These are phyloP conservation scores for Chrysopogon serrulatus DNA, from an alignment of 176 grass and related monocot species.

Conservation along the genomic window DNA sequence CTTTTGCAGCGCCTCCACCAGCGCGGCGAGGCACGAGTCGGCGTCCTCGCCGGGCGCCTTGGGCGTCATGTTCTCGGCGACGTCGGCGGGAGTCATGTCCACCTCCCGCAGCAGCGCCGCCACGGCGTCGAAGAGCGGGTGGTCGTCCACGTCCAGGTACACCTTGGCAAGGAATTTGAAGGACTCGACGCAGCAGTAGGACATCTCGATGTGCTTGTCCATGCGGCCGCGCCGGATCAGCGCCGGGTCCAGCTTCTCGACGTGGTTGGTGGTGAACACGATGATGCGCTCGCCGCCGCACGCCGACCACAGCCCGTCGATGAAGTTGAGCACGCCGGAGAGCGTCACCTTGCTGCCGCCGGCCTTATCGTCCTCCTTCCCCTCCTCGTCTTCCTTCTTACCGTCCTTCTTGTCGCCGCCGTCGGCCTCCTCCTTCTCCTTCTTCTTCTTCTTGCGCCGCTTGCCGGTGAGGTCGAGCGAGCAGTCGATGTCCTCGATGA, in stretches of 20 bases:
- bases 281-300: constrained; percentile 32
- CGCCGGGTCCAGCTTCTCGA: constrained; percentile 23
- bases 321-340: constrained; percentile 33
- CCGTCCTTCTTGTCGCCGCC: not conserved
- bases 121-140: not conserved
- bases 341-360: constrained; percentile 18
- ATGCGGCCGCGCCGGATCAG: constrained; percentile 15
- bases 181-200: constrained; percentile 18
- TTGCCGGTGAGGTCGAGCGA: constrained; percentile 50
- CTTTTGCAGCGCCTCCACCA: constrained; percentile 1
- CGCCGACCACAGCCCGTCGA: constrained; percentile 28
- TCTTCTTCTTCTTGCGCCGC: constrained; percentile 7
- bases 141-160: constrained; percentile 1
- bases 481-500: constrained; percentile 68
- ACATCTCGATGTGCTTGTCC: constrained; percentile 39
- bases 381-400: not conserved
- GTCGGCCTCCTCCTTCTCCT: not conserved
- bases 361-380: not conserved
- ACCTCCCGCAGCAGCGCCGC: not conserved
- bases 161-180: constrained; percentile 11
- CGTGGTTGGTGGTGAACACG: constrained; percentile 32
- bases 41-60: not conserved
- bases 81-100: constrained; percentile 21
- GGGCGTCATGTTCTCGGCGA: constrained; percentile 28
- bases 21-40: constrained; percentile 7